Evolutionary conservation across 805 yeast species (phyloP), one percentile per base, ranked within the genome.

Genomic region (Candida succiphila): DNA sequence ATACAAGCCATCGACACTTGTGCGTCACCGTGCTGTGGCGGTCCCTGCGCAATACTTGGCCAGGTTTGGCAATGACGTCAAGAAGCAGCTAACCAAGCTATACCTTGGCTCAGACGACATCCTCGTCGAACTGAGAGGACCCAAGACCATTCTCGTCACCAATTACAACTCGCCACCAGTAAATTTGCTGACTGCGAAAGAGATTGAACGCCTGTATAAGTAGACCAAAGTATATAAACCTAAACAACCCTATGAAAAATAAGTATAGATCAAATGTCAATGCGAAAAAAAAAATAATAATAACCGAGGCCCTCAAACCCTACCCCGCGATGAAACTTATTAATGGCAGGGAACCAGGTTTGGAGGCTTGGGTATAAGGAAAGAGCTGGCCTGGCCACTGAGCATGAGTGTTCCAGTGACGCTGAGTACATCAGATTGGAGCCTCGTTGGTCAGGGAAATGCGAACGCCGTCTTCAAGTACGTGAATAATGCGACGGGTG

Each of bases 391-490:
- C n/a, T n/a, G n/a, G n/a, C n/a, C n/a, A n/a, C n/a, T n/a, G n/a
- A n/a, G n/a, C n/a, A n/a, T n/a, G n/a, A n/a, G n/a, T n/a, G n/a
- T n/a, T n/a, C n/a, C n/a, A n/a, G n/a, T n/a, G n/a, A n/a, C n/a
- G n/a, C n/a, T n/a, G n/a, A n/a, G n/a, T n/a, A n/a, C n/a, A n/a
- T n/a, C n/a, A n/a, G n/a, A n/a, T n/a, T 70, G 77, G 77, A 35
- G 36, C 6, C 63, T 58, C 41, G 49, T 64, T 29, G 66, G 64
- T 13, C 61, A 60, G 26, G 78, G 78, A 1, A 56, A 61, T 17
- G 76, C 78, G 26, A 71, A 71, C 38, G 61, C 63, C 2, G 56
- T 71, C 5, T 67, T 65, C 43, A 46, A 47, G 29, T 67, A 68
- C 40, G 42, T 34, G 2, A 75, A 73, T 1, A 26, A 32, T 13